Evolutionary conservation across 179 eudicot genomes (phyloP), one percentile per base, ranked within the genome.

Genomic region (Gypsophila paniculata): DNA sequence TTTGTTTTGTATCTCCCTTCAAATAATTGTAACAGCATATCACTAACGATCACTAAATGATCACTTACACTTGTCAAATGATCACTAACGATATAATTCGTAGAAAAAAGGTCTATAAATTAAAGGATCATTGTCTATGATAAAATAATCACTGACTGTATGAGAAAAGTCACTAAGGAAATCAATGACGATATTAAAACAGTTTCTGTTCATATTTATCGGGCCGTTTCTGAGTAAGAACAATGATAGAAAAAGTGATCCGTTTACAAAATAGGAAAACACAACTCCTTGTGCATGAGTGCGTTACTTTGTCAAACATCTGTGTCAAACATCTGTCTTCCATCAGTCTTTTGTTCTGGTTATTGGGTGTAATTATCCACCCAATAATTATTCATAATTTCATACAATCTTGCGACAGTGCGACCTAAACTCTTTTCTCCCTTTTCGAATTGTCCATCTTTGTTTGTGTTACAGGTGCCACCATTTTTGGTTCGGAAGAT

Each of bases 401-500:
- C 11, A 42, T 46, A 39, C 15, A 12, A 53, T 68, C 48, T 66
- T 72, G 17, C 53, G 7, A 2, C 26, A 36, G 61, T 72, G 17
- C 53, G 7, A 2, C 26, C 36, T 53, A 22, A 48, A 29, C 48
- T 26, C 17, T 51, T 68, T 66, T 12, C 36, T 68, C n/a, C 61
- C 18, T 4, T 53, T 32, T 29, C 19, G 57, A n/a, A 52, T 59
- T 79, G 52, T 23, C 13, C 18, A 42, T 64, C 38, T 63, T 76
- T 36, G 48, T 39, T 9, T 54, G 48, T 39, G 25, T 78, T 60
- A 55, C 83, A 93, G 98, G 98, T 91, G n/a, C 97, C 98, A 21
- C 90, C 98, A 46, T 91, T 93, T 82, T 83, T 93, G 78, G 96
- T 90, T 69, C 97, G 96, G 39, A 93, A 93, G 83, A 85, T 93